Percentiles rank a stretch among this genome's conserved stretches.
Conservation (phyloP, 2,329 filamentous ascomycete genomes). For the Ophiostoma pallidulum region DNA sequence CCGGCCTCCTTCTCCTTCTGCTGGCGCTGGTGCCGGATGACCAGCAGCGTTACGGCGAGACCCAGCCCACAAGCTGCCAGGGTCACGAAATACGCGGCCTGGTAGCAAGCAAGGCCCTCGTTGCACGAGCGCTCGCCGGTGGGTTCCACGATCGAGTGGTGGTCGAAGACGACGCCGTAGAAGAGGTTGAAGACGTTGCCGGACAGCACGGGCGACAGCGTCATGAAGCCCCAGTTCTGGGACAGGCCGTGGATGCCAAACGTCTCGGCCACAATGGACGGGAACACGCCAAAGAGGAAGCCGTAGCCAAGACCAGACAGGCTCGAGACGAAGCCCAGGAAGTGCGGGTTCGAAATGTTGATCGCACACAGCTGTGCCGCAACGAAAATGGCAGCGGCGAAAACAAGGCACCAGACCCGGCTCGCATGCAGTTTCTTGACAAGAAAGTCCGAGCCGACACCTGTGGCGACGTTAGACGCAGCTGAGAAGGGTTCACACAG, state of each 20-base stretch:
- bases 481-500: too few relatives aligned
- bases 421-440: slow-evolving; percentile 72
- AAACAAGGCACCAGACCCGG: slow-evolving; percentile 82
- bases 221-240: slow-evolving; percentile 97
- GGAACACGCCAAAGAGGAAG: slow-evolving; percentile 88
- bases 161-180: slow-evolving; percentile 77
- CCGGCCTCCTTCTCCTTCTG: slow-evolving; percentile 28
- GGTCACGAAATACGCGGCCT: slow-evolving; percentile 70
- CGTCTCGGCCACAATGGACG: slow-evolving; percentile 77
- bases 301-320: slow-evolving; percentile 86
- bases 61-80: slow-evolving; percentile 62
- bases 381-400: slow-evolving; percentile 69
- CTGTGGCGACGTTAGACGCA: slow-evolving; percentile 27
- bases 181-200: slow-evolving; percentile 90
- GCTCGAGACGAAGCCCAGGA: slow-evolving; percentile 67
- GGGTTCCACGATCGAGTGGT: slow-evolving; percentile 59
- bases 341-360: slow-evolving; percentile 64
- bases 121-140: slow-evolving; percentile 65
- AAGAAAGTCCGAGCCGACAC: slow-evolving; percentile 84
- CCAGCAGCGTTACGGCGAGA: slow-evolving; percentile 58
- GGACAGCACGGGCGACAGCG: slow-evolving; percentile 73
- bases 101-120: slow-evolving; percentile 73
- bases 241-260: slow-evolving; percentile 85
- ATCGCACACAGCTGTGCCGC: slow-evolving; percentile 70
- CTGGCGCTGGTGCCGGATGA: slow-evolving; percentile 51